These are phyloP conservation scores for Obelidium mucronatum DNA, from an alignment of 192 early-diverging fungal species.

Conservation along the genomic window DNA sequence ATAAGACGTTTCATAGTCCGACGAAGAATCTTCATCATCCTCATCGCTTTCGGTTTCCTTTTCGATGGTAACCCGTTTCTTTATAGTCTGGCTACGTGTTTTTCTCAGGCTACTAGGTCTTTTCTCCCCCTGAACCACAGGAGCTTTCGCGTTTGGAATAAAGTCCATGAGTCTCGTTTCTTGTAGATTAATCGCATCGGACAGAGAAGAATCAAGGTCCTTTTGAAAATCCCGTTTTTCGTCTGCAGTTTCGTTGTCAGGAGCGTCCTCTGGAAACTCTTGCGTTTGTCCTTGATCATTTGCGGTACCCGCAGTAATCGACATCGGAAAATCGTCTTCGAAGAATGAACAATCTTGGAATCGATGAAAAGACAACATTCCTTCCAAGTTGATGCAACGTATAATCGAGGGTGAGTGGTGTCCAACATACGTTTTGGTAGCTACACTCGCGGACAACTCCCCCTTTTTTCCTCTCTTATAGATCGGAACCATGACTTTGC, in stretches of 20 bases:
- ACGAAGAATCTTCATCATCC: conserved; percentile 4
- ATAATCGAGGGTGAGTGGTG: conserved; percentile 22
- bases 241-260: neutral
- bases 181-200: neutral
- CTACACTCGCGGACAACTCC: conserved; percentile 11
- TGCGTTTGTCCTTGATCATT: neutral
- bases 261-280: conserved; percentile 5
- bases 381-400: neutral
- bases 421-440: conserved; percentile 21
- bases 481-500: neutral
- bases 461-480: conserved; percentile 14
- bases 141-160: neutral
- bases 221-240: neutral
- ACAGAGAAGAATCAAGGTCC: neutral
- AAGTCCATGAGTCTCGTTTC: neutral
- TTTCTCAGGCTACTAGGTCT: neutral
- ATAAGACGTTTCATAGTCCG: neutral
- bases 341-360: conserved; percentile 7
- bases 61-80: neutral
- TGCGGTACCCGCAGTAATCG: neutral
- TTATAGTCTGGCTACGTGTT: neutral
- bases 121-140: conserved; percentile 21
- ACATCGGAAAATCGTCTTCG: neutral
- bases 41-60: neutral
- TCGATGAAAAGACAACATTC: neutral